phyloP scores from a whole-genome alignment of 768 basidiomycete genomes.

The Rhodotorula babjevae region DNA sequence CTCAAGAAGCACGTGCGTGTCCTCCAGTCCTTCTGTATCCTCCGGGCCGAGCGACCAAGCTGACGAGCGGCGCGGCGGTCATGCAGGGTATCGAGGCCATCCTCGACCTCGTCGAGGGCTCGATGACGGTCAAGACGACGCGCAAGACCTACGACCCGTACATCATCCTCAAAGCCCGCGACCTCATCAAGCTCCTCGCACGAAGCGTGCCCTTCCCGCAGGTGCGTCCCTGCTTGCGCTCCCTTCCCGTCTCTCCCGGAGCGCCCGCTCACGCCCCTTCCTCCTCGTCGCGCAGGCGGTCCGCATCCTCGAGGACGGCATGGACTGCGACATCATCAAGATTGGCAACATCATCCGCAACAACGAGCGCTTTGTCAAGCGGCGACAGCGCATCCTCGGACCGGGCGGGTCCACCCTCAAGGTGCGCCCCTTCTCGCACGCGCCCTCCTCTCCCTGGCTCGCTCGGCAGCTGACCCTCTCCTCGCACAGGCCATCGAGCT shows the following conservation, averaged over 20 bases:
- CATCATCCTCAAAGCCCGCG: slow-evolving; percentile 88
- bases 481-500: slow-evolving; percentile 83
- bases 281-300: slow-evolving; percentile 58
- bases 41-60: not conserved
- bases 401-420: slow-evolving; percentile 96
- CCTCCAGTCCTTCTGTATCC: not conserved
- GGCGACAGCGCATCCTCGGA: slow-evolving; percentile 92
- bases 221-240: slow-evolving; percentile 10
- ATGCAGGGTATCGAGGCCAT: slow-evolving; percentile 78
- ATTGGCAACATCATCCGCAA: slow-evolving; percentile 90
- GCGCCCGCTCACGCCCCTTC: not conserved
- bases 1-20: slow-evolving; percentile 68
- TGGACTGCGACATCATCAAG: slow-evolving; percentile 96
- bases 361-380: slow-evolving; percentile 93
- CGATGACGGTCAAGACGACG: slow-evolving; percentile 95
- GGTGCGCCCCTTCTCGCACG: slow-evolving; percentile 52
- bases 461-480: not conserved
- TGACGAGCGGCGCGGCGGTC: not conserved
- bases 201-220: slow-evolving; percentile 70
- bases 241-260: not conserved
- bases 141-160: slow-evolving; percentile 97
- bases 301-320: slow-evolving; percentile 80
- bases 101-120: slow-evolving; percentile 89
- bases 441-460: not conserved
- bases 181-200: slow-evolving; percentile 90